Evolutionary conservation across 2,329 filamentous ascomycete genomes (phyloP), one percentile per base, ranked within the genome.

Genomic region (Xenoacremonium recifei): DNA sequence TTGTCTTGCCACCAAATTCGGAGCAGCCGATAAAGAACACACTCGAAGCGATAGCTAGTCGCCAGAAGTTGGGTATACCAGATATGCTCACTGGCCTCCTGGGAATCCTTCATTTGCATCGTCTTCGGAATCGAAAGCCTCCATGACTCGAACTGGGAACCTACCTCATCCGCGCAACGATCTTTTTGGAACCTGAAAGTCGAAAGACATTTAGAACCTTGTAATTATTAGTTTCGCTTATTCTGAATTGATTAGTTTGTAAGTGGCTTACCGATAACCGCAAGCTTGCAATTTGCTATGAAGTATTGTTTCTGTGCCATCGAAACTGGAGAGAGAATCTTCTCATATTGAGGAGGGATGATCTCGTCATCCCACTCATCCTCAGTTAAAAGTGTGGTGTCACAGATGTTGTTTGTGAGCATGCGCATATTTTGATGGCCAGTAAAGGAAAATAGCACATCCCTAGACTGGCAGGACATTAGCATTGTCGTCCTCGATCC

Each of bases 1-100:
- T 32, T n/a, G 15, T 31, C 25, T 17, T 32, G 36, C 41, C 41
- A 44, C 41, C 41, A 44, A 5, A 39, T 20, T 5, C 41, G n/a
- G 10, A 44, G 13, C 12, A 44, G 16, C 13, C 41, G 36, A 15
- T 39, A 25, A 3, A 44, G 21, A 32, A 44, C 38, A 16, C 41
- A 44, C n/a, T 44, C 41, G 13, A 44, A 44, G n/a, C 41, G 36
- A 10, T 44, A 39, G 25, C 41, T 44, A 2, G 38, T 32, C 4
- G 41, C 36, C 5, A 44, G 11, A 18, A 44, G 41, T 4, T 39
- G 35, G 6, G 41, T 44, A 19, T 36, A 30, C 36, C 41, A 44
- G 3, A 39, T 21, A 27, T 39, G 35, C 6, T 44, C 36, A 11
- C 23, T 27, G 9, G 36, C 32, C 5, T 15, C 23, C 27, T 44